Evolutionary conservation across 1,284 basidiomycete genomes (phyloP).

Genomic region (Pseudozyma flocculosa): DNA sequence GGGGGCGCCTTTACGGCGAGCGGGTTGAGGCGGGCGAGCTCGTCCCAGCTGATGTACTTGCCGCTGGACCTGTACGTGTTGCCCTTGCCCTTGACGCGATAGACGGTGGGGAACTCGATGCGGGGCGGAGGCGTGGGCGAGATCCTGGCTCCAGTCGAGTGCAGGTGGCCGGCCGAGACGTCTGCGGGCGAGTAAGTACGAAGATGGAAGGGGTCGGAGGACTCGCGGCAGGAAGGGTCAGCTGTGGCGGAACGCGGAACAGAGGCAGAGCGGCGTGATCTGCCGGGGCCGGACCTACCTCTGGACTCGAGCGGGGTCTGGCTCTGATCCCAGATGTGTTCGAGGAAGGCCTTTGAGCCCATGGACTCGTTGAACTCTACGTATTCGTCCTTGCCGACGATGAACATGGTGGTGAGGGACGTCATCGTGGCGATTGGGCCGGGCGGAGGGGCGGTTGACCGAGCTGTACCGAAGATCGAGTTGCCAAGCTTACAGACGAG

Average conservation of each 20-base stretch:
- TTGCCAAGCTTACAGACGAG: no score
- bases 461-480: no score
- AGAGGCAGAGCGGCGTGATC: no score
- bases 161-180: conserved; percentile 15
- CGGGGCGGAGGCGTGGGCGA: conserved; percentile 13
- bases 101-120: conserved; percentile 39
- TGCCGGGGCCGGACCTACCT: no score
- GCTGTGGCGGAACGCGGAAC: no score
- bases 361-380: conserved; percentile 39
- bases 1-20: conserved; percentile 31
- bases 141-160: conserved; percentile 32
- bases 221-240: no score
- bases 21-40: conserved; percentile 28
- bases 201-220: no score
- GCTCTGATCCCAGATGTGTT: conserved; percentile 37
- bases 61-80: conserved; percentile 35
- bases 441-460: no score
- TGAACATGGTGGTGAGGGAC: conserved; percentile 40
- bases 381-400: conserved; percentile 40
- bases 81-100: conserved; percentile 25
- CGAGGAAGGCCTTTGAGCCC: conserved; percentile 35
- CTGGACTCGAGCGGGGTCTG: conserved; percentile 16
- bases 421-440: conserved; percentile 9
- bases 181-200: no score
- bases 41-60: conserved; percentile 35